Evolutionary conservation across 1,284 basidiomycete genomes (phyloP).

Genomic region (Entoloma clypeatum): DNA sequence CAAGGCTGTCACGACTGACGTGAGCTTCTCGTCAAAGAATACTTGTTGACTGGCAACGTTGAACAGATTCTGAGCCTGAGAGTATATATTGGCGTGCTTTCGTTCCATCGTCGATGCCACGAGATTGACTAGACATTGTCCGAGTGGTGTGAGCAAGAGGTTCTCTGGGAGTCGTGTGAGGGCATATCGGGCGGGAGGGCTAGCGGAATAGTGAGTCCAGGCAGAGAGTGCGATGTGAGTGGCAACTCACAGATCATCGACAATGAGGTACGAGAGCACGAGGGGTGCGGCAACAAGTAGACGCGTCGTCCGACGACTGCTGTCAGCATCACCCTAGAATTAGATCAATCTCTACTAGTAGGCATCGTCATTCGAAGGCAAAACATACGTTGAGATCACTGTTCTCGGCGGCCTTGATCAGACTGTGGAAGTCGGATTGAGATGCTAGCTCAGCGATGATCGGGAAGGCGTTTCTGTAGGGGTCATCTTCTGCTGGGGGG

Average conservation of each 20-base stretch:
- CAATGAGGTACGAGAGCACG: conserved; percentile 57
- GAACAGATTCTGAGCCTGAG: conserved; percentile 41
- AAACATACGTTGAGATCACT: conserved; percentile 48
- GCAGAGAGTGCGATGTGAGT: conserved; percentile 3
- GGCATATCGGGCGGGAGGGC: conserved; percentile 55
- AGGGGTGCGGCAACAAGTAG: conserved; percentile 53
- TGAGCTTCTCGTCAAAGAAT: conserved; percentile 43
- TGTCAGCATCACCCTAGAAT: conserved; percentile 27
- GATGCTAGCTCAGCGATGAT: conserved; percentile 41
- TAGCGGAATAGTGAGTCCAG: conserved; percentile 24
- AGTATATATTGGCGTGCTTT: conserved; percentile 51
- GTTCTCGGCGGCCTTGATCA: conserved; percentile 47
- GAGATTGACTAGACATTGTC: conserved; percentile 42
- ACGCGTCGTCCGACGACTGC: conserved; percentile 41
- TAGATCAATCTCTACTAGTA: neutral
- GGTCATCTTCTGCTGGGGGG: conserved; percentile 24
- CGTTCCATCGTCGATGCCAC: conserved; percentile 49
- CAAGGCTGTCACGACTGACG: conserved; percentile 40
- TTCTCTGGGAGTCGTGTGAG: conserved; percentile 49
- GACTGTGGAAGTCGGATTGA: conserved; percentile 38
- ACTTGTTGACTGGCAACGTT: conserved; percentile 38
- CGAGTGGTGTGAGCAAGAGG: conserved; percentile 41
- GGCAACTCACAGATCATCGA: conserved; percentile 51
- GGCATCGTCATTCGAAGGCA: neutral
- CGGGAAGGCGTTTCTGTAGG: conserved; percentile 40